These are phyloP conservation scores for Backusella psychrophila DNA, from an alignment of 192 early-diverging fungal species.

Conservation along the genomic window DNA sequence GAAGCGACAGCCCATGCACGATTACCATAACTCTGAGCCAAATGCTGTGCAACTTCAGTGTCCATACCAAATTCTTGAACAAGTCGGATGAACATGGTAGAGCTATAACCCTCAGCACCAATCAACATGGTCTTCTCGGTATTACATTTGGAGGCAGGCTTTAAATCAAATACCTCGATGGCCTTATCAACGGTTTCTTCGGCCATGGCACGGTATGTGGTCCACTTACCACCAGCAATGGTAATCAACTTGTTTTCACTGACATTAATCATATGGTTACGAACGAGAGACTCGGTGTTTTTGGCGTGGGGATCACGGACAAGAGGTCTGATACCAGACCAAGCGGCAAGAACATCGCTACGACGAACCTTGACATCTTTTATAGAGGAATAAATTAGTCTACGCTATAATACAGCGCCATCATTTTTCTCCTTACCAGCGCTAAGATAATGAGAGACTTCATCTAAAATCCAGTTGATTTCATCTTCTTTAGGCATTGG, in stretches of 20 bases:
- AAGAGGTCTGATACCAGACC: slow-evolving; percentile 95
- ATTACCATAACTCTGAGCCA: slow-evolving; percentile 91
- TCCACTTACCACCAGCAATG: slow-evolving; percentile 99
- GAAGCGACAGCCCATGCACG: slow-evolving; percentile 90
- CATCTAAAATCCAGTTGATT: slow-evolving; percentile 92
- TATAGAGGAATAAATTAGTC: neutral
- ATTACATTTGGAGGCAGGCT: slow-evolving; percentile 68
- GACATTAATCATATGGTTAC: slow-evolving; percentile 97
- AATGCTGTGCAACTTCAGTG: slow-evolving; percentile 85
- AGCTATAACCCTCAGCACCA: slow-evolving; percentile 87
- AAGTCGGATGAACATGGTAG: slow-evolving; percentile 93
- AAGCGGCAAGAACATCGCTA: slow-evolving; percentile 95
- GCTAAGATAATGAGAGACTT: slow-evolving; percentile 57
- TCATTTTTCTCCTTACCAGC: neutral
- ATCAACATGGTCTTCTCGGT: slow-evolving; percentile 78
- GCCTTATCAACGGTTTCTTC: slow-evolving; percentile 91
- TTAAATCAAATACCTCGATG: slow-evolving; percentile 68
- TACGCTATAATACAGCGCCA: neutral
- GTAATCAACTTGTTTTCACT: slow-evolving; percentile 79
- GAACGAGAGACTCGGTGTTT: slow-evolving; percentile 89
- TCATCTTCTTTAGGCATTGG: slow-evolving; percentile 91
- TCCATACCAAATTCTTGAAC: slow-evolving; percentile 96
- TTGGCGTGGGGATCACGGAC: slow-evolving; percentile 93
- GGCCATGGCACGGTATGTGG: slow-evolving; percentile 97
- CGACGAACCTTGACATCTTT: slow-evolving; percentile 92